Conservation (phyloP, 176 grass and related monocot species). For the Oryza nivara region DNA sequence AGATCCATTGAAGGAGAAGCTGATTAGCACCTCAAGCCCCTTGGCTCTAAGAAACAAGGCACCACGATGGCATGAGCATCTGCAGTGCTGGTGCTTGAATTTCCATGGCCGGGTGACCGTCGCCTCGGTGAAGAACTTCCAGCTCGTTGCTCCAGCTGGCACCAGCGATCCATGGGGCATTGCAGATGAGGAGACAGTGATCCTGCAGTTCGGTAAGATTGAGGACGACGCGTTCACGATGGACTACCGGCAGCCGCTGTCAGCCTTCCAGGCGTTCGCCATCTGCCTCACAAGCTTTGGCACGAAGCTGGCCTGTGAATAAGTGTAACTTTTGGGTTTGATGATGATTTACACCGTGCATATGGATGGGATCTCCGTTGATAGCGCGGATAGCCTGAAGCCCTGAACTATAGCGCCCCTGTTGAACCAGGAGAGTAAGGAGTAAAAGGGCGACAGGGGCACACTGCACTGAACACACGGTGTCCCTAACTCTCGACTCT, state of each 20-base stretch:
- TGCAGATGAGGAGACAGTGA: conserved; percentile 75
- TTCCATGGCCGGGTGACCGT: conserved; percentile 90
- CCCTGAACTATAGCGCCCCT: conserved; percentile 30
- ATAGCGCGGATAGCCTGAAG: conserved; percentile 30
- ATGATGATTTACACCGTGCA: background rate
- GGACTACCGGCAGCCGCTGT: conserved; percentile 92
- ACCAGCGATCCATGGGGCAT: conserved; percentile 44
- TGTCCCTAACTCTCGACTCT: conserved; percentile 11
- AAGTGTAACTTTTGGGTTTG: conserved; percentile 21
- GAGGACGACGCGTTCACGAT: conserved; percentile 85
- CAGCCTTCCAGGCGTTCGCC: conserved; percentile 91
- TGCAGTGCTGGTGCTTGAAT: conserved; percentile 98
- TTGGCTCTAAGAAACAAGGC: conserved; percentile 86
- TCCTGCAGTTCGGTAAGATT: conserved; percentile 93
- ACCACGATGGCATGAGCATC: conserved; percentile 88
- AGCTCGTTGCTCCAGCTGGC: conserved; percentile 60
- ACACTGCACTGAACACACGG: background rate
- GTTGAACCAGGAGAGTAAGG: conserved; percentile 12
- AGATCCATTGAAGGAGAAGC: conserved; percentile 39
- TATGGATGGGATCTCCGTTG: conserved; percentile 10
- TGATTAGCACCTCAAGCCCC: background rate
- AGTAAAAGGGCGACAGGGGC: background rate
- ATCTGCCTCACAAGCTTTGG: conserved; percentile 97
- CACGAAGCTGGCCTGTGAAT: conserved; percentile 98
- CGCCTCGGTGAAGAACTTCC: conserved; percentile 95